Evolutionary conservation across 805 yeast species (phyloP).

Genomic region (Starmerella potacharoeniae): DNA sequence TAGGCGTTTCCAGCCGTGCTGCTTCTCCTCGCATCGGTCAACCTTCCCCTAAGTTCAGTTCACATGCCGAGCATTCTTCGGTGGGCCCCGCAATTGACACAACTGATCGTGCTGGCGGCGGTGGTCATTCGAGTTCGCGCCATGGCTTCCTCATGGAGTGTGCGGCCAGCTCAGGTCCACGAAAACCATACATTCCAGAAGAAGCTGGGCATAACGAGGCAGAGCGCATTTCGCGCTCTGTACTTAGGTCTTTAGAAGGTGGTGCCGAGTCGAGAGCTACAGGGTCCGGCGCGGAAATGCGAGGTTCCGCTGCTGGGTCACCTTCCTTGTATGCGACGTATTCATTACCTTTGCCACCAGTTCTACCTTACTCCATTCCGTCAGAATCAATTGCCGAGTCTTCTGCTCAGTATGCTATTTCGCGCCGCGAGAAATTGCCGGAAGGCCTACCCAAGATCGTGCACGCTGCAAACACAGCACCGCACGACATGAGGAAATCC

Average conservation of each 20-base stretch:
- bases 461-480: neutral
- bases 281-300: neutral
- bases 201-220: neutral
- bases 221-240: neutral
- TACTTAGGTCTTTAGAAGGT: neutral
- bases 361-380: neutral
- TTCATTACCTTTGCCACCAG: neutral
- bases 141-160: slow-evolving; percentile 1
- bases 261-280: neutral
- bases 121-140: neutral
- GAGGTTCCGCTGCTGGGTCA: neutral
- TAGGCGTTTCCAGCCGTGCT: neutral
- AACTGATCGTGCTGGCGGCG: neutral
- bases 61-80: too few relatives aligned
- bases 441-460: neutral
- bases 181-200: neutral
- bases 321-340: neutral
- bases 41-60: neutral
- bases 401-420: too few relatives aligned
- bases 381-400: too few relatives aligned
- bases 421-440: too few relatives aligned
- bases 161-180: neutral
- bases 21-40: neutral
- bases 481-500: neutral
- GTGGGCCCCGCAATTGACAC: neutral